Base-by-base conservation (phyloP, 306 rosid genomes). In the Castanospermum australe region DNA sequence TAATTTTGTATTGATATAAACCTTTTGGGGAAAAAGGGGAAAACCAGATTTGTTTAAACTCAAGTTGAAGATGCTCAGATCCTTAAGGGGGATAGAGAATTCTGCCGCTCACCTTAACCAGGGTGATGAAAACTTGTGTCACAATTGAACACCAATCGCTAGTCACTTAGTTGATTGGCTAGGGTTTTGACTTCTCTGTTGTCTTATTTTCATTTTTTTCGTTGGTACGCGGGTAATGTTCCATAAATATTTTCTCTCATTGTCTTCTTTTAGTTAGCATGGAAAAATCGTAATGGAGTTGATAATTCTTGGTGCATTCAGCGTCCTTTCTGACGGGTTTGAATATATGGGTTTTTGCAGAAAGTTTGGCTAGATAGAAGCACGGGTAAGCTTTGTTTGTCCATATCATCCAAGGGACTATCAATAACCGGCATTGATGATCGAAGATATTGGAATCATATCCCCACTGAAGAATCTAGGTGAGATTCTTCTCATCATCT, bases 351-450 rank as follows among this genome's bases (percentile, higher is more conserved):
- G 60, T 50, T 75, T 38, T 72, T 85, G 84, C 89, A 92, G 97
- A 90, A 79, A 52, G 86, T 88, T 84, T 92, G 97, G 97, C 61
- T 92, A 85, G 91, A 92, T 75, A 90, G 84, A 79, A 62, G 79
- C 70, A 87, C 90, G 17, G 92, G 93, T 25, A 79, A 89, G 47
- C 81, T 83, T 79, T 92, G 90, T 74, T 21, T 90, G 85, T 86
- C 90, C 5, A 72, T 92, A 75, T 84, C 94, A 38, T 88, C 90
- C 0, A 88, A 84, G 82, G 97, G 92, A 38, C 85, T 92, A 68
- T 84, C 91, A 13, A 92, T 92, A 35, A 92, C 97, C 0, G 97
- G 97, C 57, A 87, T 92, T 71, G 90, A 87, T 50, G 90, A 87
- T 82, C 75, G 90, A 38, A 84, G 90, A 82, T 87, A 87, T 76